Percentiles rank a stretch among this genome's conserved stretches.
phyloP scores from a whole-genome alignment of 305 asterid genomes.

The Plantago lanceolata region DNA sequence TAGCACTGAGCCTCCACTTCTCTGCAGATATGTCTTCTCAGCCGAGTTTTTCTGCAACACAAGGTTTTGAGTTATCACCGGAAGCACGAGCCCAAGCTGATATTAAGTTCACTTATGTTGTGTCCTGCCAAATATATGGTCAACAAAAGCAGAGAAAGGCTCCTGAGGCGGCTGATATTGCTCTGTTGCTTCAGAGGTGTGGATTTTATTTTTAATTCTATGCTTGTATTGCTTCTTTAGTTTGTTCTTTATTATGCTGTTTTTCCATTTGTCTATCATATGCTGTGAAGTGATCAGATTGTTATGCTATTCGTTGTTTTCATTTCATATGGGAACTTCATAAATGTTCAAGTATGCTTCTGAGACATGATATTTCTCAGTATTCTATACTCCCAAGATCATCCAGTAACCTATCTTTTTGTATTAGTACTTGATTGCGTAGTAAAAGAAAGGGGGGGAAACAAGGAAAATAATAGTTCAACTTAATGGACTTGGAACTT shows the following conservation, averaged over 20 bases:
- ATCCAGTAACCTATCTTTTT: no score
- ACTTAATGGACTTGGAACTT: no score
- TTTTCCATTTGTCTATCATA: not conserved
- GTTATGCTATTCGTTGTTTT: no score
- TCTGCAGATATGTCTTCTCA: conserved; percentile 54
- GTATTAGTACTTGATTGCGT: no score
- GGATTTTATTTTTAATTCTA: conserved; percentile 17
- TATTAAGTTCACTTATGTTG: conserved; percentile 87
- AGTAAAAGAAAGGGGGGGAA: no score
- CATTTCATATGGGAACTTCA: no score
- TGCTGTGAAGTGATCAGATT: no score
- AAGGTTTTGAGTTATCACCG: conserved; percentile 78
- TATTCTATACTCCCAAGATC: no score
- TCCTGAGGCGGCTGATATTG: conserved; percentile 96
- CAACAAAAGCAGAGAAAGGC: conserved; percentile 91
- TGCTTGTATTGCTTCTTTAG: conserved; percentile 4
- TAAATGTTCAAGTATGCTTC: no score
- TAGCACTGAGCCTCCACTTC: conserved; percentile 36
- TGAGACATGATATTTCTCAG: no score
- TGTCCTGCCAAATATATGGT: conserved; percentile 98
- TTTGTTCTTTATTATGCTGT: conserved; percentile 1
- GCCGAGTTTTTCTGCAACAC: conserved; percentile 47
- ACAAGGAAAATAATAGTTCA: not conserved
- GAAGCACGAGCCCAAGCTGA: conserved; percentile 98
- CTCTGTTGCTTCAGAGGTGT: conserved; percentile 83